These are phyloP conservation scores for Lepiota subincarnata DNA, from an alignment of 768 basidiomycete genomes.

Conservation along the genomic window DNA sequence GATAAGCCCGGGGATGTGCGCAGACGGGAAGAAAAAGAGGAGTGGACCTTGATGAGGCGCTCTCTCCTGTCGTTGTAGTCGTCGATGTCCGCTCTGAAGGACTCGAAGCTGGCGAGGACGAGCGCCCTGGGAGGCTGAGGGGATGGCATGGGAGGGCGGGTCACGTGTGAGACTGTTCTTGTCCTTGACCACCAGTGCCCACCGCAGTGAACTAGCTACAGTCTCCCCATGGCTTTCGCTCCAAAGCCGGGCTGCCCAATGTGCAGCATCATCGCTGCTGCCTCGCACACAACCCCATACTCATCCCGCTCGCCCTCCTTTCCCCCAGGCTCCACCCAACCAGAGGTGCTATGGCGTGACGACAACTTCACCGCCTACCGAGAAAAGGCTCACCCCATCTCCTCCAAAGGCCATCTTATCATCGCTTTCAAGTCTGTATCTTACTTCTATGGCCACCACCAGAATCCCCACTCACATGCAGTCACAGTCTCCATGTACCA, in stretches of 20 bases:
- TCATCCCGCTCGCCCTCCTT: slow-evolving; percentile 44
- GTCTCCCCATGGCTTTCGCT: slow-evolving; percentile 40
- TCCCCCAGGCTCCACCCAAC: slow-evolving; percentile 41
- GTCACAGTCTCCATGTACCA: slow-evolving; percentile 65
- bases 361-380: slow-evolving; percentile 74
- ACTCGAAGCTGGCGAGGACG: slow-evolving; percentile 42
- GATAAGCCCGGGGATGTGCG: not conserved
- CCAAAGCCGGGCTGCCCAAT: slow-evolving; percentile 71
- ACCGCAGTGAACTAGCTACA: too few species aligned
- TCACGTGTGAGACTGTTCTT: slow-evolving; percentile 5
- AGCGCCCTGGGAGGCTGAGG: slow-evolving; percentile 14
- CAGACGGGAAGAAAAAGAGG: slow-evolving; percentile 7
- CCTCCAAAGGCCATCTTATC: slow-evolving; percentile 68
- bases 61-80: slow-evolving; percentile 85
- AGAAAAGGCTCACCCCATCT: slow-evolving; percentile 67
- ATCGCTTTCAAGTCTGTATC: slow-evolving; percentile 69
- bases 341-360: slow-evolving; percentile 71
- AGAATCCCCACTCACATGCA: slow-evolving; percentile 8
- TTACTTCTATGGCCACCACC: slow-evolving; percentile 7
- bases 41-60: slow-evolving; percentile 76
- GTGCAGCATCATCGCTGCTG: slow-evolving; percentile 66
- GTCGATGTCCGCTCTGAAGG: slow-evolving; percentile 72
- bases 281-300: slow-evolving; percentile 39
- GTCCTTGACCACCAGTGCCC: not conserved
- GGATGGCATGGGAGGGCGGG: slow-evolving; percentile 11